Conservation (phyloP, 208 protist genomes). For the Phytomonas serpens region DNA sequence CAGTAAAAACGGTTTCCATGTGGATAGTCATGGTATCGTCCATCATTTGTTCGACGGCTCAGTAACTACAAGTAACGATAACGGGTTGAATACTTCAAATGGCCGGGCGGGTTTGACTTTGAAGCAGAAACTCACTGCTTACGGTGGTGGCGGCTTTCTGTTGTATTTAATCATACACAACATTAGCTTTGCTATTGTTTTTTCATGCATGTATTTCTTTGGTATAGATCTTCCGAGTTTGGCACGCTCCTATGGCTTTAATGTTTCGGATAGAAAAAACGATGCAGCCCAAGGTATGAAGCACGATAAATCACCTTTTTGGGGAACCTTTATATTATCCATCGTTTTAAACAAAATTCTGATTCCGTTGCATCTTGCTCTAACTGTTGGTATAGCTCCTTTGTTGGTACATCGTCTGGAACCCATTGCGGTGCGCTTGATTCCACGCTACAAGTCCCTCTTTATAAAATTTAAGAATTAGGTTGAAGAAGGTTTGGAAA, state of each 20-base stretch:
- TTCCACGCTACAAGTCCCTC: constrained; percentile 14
- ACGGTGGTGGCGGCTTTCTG: constrained; percentile 69
- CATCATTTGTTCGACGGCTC: constrained; percentile 14
- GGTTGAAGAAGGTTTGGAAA: not conserved
- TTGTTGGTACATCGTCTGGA: constrained; percentile 51
- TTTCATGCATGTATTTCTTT: constrained; percentile 65
- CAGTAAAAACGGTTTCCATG: constrained; percentile 24
- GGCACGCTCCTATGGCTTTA: constrained; percentile 60
- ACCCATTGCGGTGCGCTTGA: constrained; percentile 42
- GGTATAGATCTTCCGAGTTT: constrained; percentile 56
- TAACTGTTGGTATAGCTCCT: constrained; percentile 59
- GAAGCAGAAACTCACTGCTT: constrained; percentile 62
- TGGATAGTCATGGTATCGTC: constrained; percentile 45
- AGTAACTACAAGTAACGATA: not conserved
- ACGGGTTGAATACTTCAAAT: not conserved
- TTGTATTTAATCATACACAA: constrained; percentile 80
- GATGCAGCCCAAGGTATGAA: constrained; percentile 15
- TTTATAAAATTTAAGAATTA: constrained; percentile 1
- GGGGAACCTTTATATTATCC: constrained; percentile 46
- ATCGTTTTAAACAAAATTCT: constrained; percentile 81
- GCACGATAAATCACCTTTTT: constrained; percentile 40
- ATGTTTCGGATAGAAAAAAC: constrained; percentile 28
- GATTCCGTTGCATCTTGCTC: constrained; percentile 53
- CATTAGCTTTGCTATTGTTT: constrained; percentile 35
- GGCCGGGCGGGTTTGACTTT: constrained; percentile 20